These are phyloP conservation scores for Coemansia aciculifera DNA, from an alignment of 192 early-diverging fungal species.

Conservation along the genomic window DNA sequence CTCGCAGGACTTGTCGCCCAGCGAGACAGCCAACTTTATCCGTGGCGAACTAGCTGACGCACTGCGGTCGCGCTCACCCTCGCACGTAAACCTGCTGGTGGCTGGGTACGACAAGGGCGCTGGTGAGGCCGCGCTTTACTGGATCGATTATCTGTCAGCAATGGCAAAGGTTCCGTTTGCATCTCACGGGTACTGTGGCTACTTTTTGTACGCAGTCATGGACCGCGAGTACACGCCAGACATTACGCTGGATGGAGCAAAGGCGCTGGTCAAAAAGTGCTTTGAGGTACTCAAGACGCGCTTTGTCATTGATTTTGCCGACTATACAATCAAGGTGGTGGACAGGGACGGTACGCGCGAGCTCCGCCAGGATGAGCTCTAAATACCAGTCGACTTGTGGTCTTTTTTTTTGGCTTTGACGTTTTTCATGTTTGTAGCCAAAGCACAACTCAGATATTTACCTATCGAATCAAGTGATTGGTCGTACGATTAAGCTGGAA, in stretches of 20 bases:
- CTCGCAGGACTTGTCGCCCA: slow-evolving; percentile 76
- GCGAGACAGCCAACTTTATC: slow-evolving; percentile 79
- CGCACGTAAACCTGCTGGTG: slow-evolving; percentile 87
- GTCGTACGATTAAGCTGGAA: not conserved
- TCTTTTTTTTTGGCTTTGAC: not conserved
- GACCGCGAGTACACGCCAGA: slow-evolving; percentile 87
- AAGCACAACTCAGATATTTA: not conserved
- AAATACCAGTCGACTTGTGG: not conserved
- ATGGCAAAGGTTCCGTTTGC: slow-evolving; percentile 79
- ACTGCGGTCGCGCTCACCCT: slow-evolving; percentile 71
- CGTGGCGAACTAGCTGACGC: slow-evolving; percentile 83
- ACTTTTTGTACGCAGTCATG: slow-evolving; percentile 87
- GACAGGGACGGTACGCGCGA: slow-evolving; percentile 80
- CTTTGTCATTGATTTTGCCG: slow-evolving; percentile 81
- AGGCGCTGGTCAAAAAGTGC: slow-evolving; percentile 81
- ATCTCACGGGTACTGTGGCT: slow-evolving; percentile 90
- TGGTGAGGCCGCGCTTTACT: slow-evolving; percentile 74
- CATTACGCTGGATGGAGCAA: slow-evolving; percentile 82
- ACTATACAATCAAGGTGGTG: slow-evolving; percentile 83
- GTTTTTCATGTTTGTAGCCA: too few species aligned
- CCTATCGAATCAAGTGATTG: not conserved
- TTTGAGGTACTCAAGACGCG: slow-evolving; percentile 78
- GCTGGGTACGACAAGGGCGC: slow-evolving; percentile 80
- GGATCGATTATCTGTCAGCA: slow-evolving; percentile 89
- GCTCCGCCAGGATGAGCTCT: slow-evolving; percentile 4